Evolutionary conservation across 192 early-diverging fungal genomes (phyloP), one percentile per base, ranked within the genome.

Genomic region (Lunasporangiospora selenospora): DNA sequence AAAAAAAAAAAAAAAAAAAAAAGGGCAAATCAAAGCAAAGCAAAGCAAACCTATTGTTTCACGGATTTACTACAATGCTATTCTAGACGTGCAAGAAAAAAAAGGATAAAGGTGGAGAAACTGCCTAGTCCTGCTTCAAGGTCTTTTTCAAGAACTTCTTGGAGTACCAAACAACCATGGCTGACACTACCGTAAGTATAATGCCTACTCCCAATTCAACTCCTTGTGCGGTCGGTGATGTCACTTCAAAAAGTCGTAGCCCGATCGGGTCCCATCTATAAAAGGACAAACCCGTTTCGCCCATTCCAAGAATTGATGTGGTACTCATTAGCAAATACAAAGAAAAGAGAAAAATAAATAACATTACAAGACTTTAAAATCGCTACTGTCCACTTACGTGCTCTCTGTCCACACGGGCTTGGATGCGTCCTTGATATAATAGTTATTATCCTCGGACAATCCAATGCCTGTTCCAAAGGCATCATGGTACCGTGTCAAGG

Each of bases 321-420:
- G 23, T 45, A 21, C 9, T 18, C 8, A 21, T 21, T 45, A 45
- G 43, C 12, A 21, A 43, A 33, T 16, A 18, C 26, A 23, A 59
- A 34, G 38, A 50, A 42, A 16, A 15, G 27, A 40, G 18, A 38
- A 36, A 45, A 50, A 39, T 48, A 32, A 0, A n/a, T n/a, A n/a
- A n/a, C n/a, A n/a, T n/a, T n/a, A n/a, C n/a, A n/a, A n/a, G n/a
- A n/a, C n/a, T n/a, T n/a, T n/a, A n/a, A n/a, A n/a, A n/a, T n/a
- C n/a, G n/a, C n/a, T n/a, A n/a, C n/a, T n/a, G n/a, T n/a, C n/a
- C 13, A 81, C 84, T 61, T 85, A 83, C 84, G 69, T 78, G 67
- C 79, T 79, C 49, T 83, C 81, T 5, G 78, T 75, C 79, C 78
- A 85, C 11, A 77, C 75, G 7, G 70, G 64, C 46, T 81, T 77